Percentiles rank a stretch among this genome's conserved stretches.
phyloP scores from a whole-genome alignment of 2,329 filamentous ascomycete species.

The Geoglossum cookeanum region DNA sequence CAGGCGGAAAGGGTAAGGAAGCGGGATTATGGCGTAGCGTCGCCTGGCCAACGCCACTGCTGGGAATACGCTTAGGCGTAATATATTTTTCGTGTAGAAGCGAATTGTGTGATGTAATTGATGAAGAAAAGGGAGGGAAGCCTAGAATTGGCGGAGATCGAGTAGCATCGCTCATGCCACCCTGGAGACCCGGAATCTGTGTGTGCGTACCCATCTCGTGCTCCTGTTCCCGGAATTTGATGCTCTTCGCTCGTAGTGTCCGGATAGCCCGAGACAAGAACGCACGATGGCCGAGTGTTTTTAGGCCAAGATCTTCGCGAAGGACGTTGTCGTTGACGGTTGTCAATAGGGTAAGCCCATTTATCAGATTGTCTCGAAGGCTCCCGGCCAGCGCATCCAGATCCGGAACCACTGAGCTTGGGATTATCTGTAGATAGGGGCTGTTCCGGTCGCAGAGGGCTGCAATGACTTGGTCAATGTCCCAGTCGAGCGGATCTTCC shows the following conservation, averaged over 20 bases:
- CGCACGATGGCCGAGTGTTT: conserved; percentile 35
- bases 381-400: conserved; percentile 28
- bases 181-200: neutral
- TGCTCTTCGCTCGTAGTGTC: conserved; percentile 33
- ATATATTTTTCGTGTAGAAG: neutral
- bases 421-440: conserved; percentile 26
- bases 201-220: neutral
- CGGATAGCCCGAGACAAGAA: conserved; percentile 38
- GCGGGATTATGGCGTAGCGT: neutral
- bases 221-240: conserved; percentile 23
- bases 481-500: conserved; percentile 58
- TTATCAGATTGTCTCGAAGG: conserved; percentile 43
- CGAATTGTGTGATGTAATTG: neutral
- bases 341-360: conserved; percentile 44
- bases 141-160: neutral
- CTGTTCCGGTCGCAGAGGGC: conserved; percentile 40
- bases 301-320: conserved; percentile 37
- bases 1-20: neutral
- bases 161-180: neutral
- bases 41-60: neutral
- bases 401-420: conserved; percentile 12
- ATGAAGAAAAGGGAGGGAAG: neutral
- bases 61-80: neutral
- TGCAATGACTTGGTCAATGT: conserved; percentile 42
- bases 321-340: conserved; percentile 30